These are phyloP conservation scores for Astragalus membranaceus DNA, from an alignment of 306 rosid genomes.

Conservation along the genomic window DNA sequence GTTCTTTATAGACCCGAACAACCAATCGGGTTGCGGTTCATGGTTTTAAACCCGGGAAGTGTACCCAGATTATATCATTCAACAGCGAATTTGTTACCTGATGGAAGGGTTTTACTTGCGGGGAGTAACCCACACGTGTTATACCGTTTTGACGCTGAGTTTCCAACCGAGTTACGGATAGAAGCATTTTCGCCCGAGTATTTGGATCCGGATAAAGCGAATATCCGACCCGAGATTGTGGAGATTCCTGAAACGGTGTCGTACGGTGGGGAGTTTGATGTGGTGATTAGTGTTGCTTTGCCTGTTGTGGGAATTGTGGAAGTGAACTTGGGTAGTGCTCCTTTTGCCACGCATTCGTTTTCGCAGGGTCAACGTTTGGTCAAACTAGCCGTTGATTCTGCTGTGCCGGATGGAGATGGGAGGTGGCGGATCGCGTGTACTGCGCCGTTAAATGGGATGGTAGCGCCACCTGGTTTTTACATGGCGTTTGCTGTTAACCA, in stretches of 20 bases:
- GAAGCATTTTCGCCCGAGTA: conserved; percentile 90
- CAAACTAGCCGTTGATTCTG: conserved; percentile 49
- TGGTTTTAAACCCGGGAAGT: conserved; percentile 66
- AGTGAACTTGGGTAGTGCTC: conserved; percentile 63
- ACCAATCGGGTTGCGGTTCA: conserved; percentile 69
- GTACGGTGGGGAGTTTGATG: conserved; percentile 51
- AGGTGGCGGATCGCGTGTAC: conserved; percentile 42
- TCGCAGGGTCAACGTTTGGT: conserved; percentile 83
- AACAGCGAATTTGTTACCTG: conserved; percentile 73
- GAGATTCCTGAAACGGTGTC: conserved; percentile 45
- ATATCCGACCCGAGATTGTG: conserved; percentile 54
- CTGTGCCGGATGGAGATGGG: conserved; percentile 36
- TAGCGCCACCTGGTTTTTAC: conserved; percentile 86
- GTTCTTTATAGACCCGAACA: conserved; percentile 64
- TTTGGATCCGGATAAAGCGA: conserved; percentile 43
- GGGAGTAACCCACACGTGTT: conserved; percentile 77
- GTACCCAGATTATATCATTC: conserved; percentile 85
- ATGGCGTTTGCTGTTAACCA: conserved; percentile 85
- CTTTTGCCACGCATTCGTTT: conserved; percentile 85
- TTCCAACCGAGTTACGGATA: conserved; percentile 59
- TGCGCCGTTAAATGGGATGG: conserved; percentile 63
- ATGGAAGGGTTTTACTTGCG: conserved; percentile 61
- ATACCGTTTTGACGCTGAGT: conserved; percentile 48
- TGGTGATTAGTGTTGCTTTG: conserved; percentile 46
- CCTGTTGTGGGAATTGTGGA: conserved; percentile 73